Base-by-base conservation (phyloP, 129 eudicot genomes). In the Flaveria trinervia region DNA sequence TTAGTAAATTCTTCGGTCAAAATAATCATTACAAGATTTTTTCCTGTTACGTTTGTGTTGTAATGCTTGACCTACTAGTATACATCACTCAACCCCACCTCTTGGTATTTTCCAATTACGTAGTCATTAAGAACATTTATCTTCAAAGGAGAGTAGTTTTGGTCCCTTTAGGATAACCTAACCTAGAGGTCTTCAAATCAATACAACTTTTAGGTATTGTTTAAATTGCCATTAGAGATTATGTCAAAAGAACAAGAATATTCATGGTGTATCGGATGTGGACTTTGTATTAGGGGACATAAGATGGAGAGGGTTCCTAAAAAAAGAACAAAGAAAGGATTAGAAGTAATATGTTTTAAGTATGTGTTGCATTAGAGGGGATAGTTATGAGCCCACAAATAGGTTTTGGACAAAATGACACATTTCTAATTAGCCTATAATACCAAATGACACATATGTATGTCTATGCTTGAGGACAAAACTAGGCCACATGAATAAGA, bases 391-490 rank as follows among this genome's bases (percentile, higher is more conserved):
- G 61, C 85, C 85, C 81, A 71, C 79, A 54, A 10, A 69, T 56
- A 70, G 15, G 67, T 33, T 45, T 67, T 80, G 81, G 79, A 80
- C 84, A 82, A 79, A 71, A 79, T 68, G 73, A 76, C 79, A 80
- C 83, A 76, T 71, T 75, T 79, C 81, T 84, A 81, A 74, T 80
- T 80, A 73, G 84, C 79, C 70, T 76, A 59, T 77, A 81, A 79
- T 70, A 70, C 81, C 78, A 80, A 86, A 86, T 78, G 78, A 86
- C 77, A 70, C 73, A 76, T 85, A 83, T 76, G 87, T 83, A 45
- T 83, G 52, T 88, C 86, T 84, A 79, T 86, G 45, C 85, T 81
- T 62, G 79, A 83, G 79, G 90, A 86, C 90, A 81, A 88, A 85
- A 88, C 88, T 84, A 70, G 65, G 60, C 80, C 86, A 86, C 93